phyloP scores from a whole-genome alignment of 2,329 filamentous ascomycete species.

The Metarhizium robertsii region DNA sequence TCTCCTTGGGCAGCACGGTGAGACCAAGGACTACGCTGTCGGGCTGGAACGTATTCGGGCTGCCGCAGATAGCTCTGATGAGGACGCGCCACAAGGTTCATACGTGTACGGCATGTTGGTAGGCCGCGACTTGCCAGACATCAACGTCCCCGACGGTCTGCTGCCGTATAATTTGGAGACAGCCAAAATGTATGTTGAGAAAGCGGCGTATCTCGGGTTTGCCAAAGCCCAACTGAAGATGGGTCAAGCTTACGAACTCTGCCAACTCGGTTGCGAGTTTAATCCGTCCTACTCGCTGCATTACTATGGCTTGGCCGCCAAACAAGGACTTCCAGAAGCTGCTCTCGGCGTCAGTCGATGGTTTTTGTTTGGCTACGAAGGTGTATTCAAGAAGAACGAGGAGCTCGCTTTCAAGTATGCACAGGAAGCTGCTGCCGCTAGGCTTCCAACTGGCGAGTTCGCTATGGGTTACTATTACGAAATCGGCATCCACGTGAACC shows the following conservation, averaged over 20 bases:
- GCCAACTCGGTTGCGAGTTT: conserved; percentile 89
- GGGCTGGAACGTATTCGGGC: conserved; percentile 76
- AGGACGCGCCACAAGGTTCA: conserved; percentile 92
- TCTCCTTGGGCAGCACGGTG: conserved; percentile 84
- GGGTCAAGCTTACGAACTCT: conserved; percentile 91
- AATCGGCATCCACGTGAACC: conserved; percentile 85
- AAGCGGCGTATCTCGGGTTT: conserved; percentile 91
- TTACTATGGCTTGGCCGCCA: conserved; percentile 87
- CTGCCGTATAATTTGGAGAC: conserved; percentile 63
- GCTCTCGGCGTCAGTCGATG: conserved; percentile 96
- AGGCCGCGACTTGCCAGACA: conserved; percentile 82
- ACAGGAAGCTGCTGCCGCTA: conserved; percentile 70
- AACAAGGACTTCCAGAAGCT: conserved; percentile 86
- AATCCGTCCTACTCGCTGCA: conserved; percentile 87
- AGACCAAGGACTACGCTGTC: conserved; percentile 67
- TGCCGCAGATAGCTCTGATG: conserved; percentile 81
- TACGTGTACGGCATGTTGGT: conserved; percentile 95
- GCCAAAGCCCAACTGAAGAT: conserved; percentile 96
- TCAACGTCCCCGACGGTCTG: conserved; percentile 62
- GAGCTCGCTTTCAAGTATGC: conserved; percentile 88
- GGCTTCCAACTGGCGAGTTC: conserved; percentile 86
- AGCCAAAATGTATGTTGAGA: conserved; percentile 85
- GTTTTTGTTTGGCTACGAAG: conserved; percentile 94
- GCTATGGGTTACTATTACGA: conserved; percentile 97
- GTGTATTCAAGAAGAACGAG: conserved; percentile 90